Percentiles rank a stretch among this genome's conserved stretches.
Evolutionary conservation across 805 yeast species (phyloP).

Genomic region (Zygotorulaspora chibaensis): DNA sequence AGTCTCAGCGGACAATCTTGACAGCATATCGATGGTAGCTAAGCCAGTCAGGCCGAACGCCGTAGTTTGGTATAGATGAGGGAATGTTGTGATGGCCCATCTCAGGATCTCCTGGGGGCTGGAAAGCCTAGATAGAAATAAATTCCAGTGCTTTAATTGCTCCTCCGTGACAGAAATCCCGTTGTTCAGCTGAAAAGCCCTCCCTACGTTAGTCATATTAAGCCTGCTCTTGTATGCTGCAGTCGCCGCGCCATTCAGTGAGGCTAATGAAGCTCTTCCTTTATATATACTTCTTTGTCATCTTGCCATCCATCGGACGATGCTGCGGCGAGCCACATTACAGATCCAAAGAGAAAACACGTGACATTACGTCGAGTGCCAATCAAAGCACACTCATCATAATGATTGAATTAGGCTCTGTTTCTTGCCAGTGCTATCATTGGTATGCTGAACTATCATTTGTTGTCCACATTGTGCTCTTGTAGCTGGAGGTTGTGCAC

Average conservation of each 20-base stretch:
- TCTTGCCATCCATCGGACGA: neutral
- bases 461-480: no score
- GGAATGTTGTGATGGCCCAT: conserved; percentile 85
- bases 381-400: neutral
- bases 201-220: conserved; percentile 2
- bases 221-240: neutral
- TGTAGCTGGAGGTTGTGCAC: no score
- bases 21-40: conserved; percentile 78
- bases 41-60: conserved; percentile 94
- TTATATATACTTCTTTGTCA: neutral
- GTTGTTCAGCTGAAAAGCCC: conserved; percentile 27
- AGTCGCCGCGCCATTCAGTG: neutral
- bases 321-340: neutral
- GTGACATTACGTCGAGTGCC: neutral
- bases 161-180: conserved; percentile 40
- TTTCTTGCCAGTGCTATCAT: no score
- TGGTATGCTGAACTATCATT: no score
- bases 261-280: no score
- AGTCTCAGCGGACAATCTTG: conserved; percentile 40
- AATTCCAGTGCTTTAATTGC: conserved; percentile 65
- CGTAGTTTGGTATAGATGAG: conserved; percentile 81
- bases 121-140: conserved; percentile 44
- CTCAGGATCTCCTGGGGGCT: conserved; percentile 67
- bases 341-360: neutral
- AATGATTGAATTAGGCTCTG: no score